Conservation (phyloP, 495 filamentous ascomycete species). For the Aspergillus sparsus region DNA sequence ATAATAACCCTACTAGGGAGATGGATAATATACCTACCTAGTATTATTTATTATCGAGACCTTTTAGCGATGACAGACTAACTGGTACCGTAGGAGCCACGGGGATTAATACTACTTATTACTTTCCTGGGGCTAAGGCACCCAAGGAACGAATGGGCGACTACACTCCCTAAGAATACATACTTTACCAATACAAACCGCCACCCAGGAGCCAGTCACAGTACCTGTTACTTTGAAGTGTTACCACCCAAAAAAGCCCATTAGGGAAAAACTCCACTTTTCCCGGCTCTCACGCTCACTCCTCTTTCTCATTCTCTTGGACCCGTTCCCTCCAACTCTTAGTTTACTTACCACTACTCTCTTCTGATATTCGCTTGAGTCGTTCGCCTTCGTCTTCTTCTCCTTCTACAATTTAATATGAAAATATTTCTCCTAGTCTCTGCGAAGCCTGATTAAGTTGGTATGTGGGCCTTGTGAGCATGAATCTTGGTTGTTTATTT, state of each 20-base stretch:
- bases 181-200: neutral
- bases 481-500: slow-evolving; percentile 3
- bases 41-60: neutral
- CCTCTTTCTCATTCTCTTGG: slow-evolving; percentile 28
- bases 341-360: neutral
- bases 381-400: slow-evolving; percentile 38
- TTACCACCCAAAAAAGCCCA: neutral
- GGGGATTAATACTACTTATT: neutral
- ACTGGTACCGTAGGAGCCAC: neutral
- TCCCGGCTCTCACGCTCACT: slow-evolving; percentile 28
- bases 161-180: neutral
- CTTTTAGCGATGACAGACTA: neutral
- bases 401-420: slow-evolving; percentile 14
- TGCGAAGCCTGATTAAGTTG: slow-evolving; percentile 17
- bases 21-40: neutral
- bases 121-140: neutral
- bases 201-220: neutral
- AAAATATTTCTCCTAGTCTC: slow-evolving; percentile 2
- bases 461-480: slow-evolving; percentile 8
- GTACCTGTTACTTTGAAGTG: slow-evolving; percentile 7
- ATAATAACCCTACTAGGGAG: neutral
- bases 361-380: no score
- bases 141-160: slow-evolving; percentile 10
- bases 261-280: slow-evolving; percentile 6
- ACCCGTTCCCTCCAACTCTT: slow-evolving; percentile 10